Percentiles rank a stretch among this genome's conserved stretches.
These are phyloP conservation scores for Geotrichum carabidarum DNA, from an alignment of 1,139 yeast species.

Conservation along the genomic window DNA sequence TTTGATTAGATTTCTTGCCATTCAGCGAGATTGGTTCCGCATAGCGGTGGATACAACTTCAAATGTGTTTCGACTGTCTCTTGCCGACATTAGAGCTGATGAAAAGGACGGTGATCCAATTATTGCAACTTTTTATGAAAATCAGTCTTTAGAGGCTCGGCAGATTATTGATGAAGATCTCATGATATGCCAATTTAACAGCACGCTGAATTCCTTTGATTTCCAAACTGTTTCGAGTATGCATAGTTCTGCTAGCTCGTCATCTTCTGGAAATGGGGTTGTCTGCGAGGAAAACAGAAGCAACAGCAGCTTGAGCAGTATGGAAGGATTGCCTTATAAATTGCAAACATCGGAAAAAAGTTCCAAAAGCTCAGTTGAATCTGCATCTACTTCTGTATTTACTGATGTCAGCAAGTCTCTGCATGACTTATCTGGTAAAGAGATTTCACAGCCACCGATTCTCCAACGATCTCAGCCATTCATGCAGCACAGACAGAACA, in stretches of 20 bases:
- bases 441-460: no score
- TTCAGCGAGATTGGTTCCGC: conserved; percentile 31
- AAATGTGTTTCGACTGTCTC: conserved; percentile 20
- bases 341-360: no score
- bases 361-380: no score
- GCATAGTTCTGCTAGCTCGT: neutral
- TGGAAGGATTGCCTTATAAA: no score
- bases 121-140: conserved; percentile 1
- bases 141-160: neutral
- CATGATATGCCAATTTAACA: neutral
- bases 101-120: conserved; percentile 11
- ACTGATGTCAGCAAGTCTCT: no score
- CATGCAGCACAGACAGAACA: no score
- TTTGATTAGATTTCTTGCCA: conserved; percentile 24
- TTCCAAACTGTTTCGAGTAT: neutral
- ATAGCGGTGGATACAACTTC: conserved; percentile 30
- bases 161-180: conserved; percentile 3
- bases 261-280: neutral
- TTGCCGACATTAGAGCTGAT: conserved; percentile 5
- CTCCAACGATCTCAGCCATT: no score
- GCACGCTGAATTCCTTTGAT: neutral
- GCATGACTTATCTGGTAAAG: no score
- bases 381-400: no score
- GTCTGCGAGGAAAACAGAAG: neutral
- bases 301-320: neutral